Conservation (phyloP, 352 stramenopile species). For the Pythium vanterpoolii region DNA sequence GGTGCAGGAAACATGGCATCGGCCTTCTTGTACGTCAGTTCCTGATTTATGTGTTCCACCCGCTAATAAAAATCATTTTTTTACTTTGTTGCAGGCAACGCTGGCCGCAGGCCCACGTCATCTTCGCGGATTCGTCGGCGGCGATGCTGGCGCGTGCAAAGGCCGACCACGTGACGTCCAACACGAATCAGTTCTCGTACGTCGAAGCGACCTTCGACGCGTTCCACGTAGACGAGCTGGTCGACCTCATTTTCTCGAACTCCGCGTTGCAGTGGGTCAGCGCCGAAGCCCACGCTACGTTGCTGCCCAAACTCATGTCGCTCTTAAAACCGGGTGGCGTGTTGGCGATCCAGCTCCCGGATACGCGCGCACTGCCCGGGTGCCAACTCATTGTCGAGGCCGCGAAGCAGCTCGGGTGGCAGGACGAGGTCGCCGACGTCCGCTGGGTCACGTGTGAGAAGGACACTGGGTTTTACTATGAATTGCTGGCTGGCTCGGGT, state of each 20-base stretch:
- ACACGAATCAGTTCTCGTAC: slow-evolving; percentile 35
- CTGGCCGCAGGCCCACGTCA: slow-evolving; percentile 44
- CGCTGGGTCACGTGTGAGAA: slow-evolving; percentile 72
- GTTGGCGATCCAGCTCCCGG: slow-evolving; percentile 71
- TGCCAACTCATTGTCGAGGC: slow-evolving; percentile 58
- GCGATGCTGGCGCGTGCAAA: slow-evolving; percentile 53
- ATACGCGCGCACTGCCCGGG: slow-evolving; percentile 53
- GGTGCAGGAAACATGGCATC: slow-evolving; percentile 70
- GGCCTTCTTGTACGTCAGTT: slow-evolving; percentile 52
- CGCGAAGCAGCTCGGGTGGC: slow-evolving; percentile 35
- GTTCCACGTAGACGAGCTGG: slow-evolving; percentile 28
- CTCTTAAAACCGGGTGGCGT: slow-evolving; percentile 65
- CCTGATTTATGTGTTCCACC: no score
- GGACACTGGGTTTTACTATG: slow-evolving; percentile 67
- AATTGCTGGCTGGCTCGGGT: slow-evolving; percentile 19
- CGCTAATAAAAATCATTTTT: no score
- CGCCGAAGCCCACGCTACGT: slow-evolving; percentile 36
- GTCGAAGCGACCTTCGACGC: slow-evolving; percentile 54
- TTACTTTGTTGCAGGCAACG: slow-evolving; percentile 25
- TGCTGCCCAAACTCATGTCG: slow-evolving; percentile 48
- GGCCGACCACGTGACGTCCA: slow-evolving; percentile 33
- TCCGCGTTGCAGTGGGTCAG: slow-evolving; percentile 68
- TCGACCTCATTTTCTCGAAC: slow-evolving; percentile 79
- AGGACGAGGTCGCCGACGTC: slow-evolving; percentile 38
- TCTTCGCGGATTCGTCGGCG: slow-evolving; percentile 61